phyloP scores from a whole-genome alignment of 2,329 filamentous ascomycete species.

The Trichophyton simii region DNA sequence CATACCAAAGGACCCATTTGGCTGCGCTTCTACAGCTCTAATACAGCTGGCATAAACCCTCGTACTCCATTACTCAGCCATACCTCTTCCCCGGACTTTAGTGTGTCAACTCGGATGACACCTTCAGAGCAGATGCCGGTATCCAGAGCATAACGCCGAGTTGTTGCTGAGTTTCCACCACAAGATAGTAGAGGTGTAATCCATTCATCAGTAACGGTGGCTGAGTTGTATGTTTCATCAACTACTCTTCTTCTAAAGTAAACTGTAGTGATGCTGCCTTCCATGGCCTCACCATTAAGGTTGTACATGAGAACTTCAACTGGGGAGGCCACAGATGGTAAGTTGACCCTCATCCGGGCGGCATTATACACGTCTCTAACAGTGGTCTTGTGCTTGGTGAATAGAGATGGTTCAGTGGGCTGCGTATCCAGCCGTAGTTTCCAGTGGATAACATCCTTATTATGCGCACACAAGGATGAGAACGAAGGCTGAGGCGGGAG shows the following conservation, averaged over 20 bases:
- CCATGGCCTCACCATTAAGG: constrained; percentile 56
- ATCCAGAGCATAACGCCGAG: constrained; percentile 69
- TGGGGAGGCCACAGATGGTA: constrained; percentile 33
- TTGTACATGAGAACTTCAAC: constrained; percentile 70
- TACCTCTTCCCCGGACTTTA: constrained; percentile 62
- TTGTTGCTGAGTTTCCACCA: constrained; percentile 74
- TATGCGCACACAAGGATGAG: background rate
- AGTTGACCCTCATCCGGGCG: constrained; percentile 50
- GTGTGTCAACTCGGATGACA: constrained; percentile 44
- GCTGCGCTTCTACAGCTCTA: background rate
- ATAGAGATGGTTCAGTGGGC: constrained; percentile 44
- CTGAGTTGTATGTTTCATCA: background rate
- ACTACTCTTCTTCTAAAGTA: constrained; percentile 56
- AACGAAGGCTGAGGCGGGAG: constrained; percentile 2
- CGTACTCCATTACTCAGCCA: constrained; percentile 83
- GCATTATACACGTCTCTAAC: constrained; percentile 57
- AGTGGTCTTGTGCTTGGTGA: constrained; percentile 80
- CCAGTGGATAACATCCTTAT: constrained; percentile 26
- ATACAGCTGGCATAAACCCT: constrained; percentile 50
- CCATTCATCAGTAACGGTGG: constrained; percentile 43
- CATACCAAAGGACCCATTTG: background rate
- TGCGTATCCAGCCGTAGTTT: constrained; percentile 41
- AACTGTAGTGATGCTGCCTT: constrained; percentile 69
- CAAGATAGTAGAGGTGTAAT: constrained; percentile 64
- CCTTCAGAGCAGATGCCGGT: constrained; percentile 55